Conservation (phyloP, 2,329 filamentous ascomycete species). For the Teratosphaeriaceae sp. region DNA sequence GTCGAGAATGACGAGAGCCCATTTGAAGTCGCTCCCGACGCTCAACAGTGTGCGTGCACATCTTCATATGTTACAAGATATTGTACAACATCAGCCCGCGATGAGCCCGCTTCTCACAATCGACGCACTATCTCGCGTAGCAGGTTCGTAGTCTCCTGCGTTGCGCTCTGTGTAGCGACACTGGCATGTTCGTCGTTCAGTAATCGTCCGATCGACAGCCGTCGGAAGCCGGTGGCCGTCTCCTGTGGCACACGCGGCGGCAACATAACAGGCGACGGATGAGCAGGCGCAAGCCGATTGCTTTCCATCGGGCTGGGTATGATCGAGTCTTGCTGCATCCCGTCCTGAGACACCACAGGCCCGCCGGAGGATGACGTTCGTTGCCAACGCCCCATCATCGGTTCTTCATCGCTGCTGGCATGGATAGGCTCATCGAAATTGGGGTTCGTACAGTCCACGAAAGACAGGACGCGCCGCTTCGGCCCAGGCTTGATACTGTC, state of each 20-base stretch:
- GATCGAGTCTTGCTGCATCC: not conserved
- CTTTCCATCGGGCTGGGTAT: not conserved
- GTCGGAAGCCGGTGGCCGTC: too few species aligned
- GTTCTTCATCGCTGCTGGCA: constrained; percentile 10
- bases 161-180: too few species aligned
- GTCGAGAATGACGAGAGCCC: too few species aligned
- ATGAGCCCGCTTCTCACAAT: not conserved
- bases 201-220: not conserved
- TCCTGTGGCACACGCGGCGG: not conserved
- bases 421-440: not conserved
- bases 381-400: constrained; percentile 5
- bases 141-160: not conserved
- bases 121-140: not conserved
- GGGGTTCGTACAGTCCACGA: constrained; percentile 7
- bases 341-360: not conserved
- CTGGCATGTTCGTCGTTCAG: not conserved
- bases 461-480: constrained; percentile 2
- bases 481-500: not conserved
- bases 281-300: not conserved
- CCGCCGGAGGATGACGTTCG: not conserved
- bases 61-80: too few species aligned
- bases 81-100: too few species aligned
- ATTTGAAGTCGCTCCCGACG: too few species aligned
- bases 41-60: too few species aligned
- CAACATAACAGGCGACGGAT: not conserved